These are phyloP conservation scores for Camillea tinctor DNA, from an alignment of 2,329 filamentous ascomycete genomes.

Conservation along the genomic window DNA sequence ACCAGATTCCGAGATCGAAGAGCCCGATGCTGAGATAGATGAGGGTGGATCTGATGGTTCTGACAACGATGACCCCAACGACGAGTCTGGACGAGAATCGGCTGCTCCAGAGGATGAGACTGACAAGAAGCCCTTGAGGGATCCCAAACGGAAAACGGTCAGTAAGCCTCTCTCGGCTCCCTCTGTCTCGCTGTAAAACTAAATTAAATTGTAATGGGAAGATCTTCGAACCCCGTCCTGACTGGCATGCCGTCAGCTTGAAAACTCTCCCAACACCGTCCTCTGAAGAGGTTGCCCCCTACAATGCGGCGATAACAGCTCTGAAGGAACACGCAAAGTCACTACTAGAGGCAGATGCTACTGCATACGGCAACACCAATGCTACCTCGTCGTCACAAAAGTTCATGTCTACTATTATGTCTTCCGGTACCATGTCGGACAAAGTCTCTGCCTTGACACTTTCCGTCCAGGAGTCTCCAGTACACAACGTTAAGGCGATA, in stretches of 20 bases:
- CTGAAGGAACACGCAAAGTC: slow-evolving; percentile 69
- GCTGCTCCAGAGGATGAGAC: slow-evolving; percentile 23
- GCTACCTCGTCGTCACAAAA: slow-evolving; percentile 85
- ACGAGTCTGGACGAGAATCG: slow-evolving; percentile 35
- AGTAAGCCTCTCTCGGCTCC: slow-evolving; percentile 35
- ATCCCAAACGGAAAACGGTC: slow-evolving; percentile 39
- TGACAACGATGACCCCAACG: slow-evolving; percentile 5
- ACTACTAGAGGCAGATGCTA: slow-evolving; percentile 75
- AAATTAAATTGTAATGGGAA: slow-evolving; percentile 29
- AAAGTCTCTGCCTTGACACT: slow-evolving; percentile 95
- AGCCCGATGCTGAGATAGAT: slow-evolving; percentile 37
- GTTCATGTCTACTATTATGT: slow-evolving; percentile 96
- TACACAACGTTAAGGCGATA: slow-evolving; percentile 88
- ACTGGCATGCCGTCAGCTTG: slow-evolving; percentile 53
- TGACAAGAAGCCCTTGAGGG: slow-evolving; percentile 30
- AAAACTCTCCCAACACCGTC: slow-evolving; percentile 42
- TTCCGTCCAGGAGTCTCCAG: slow-evolving; percentile 90
- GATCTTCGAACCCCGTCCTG: slow-evolving; percentile 57
- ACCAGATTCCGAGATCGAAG: slow-evolving; percentile 38
- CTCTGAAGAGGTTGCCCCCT: slow-evolving; percentile 45
- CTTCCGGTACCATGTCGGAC: slow-evolving; percentile 92
- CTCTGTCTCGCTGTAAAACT: slow-evolving; percentile 5
- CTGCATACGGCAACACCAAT: slow-evolving; percentile 69
- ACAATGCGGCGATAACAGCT: slow-evolving; percentile 44
- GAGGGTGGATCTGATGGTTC: slow-evolving; percentile 25